Base-by-base conservation (phyloP, 306 rosid species). In the Quillaja saponaria region DNA sequence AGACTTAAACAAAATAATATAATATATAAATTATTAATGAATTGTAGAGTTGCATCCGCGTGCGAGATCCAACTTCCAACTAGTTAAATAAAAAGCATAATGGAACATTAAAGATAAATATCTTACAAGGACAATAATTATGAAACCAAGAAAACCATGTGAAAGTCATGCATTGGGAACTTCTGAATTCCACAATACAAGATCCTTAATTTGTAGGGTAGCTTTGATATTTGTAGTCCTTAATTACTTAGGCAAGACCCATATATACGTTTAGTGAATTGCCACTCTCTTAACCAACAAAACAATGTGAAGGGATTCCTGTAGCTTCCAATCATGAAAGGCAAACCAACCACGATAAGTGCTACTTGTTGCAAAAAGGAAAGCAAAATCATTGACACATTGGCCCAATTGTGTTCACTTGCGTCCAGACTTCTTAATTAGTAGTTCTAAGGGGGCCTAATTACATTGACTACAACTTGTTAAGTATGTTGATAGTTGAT, bases 271-370 rank as follows among this genome's bases (percentile, higher is more conserved):
- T 10, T 55, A 41, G 38, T 4, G 67, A 47, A 38, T 40, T 18
- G 8, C 20, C 0, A 38, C 31, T n/a, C n/a, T 64, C 61, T 48
- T 64, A 42, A 65, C 62, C n/a, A 66, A 73, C 58, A 73, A 58
- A 42, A 73, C 67, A 40, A 66, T 60, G 64, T 10, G 53, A 58
- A 73, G 10, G 56, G 31, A 31, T 45, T 48, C 35, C 35, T 21
- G 34, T 6, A 31, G 55, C 46, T 63, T 58, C 34, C 28, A 11
- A 56, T 57, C 8, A 31, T 18, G 49, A 49, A 10, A n/a, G 59
- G 18, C 38, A 62, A 35, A 42, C 17, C 42, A 28, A 51, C 25
- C 50, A 72, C 42, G 28, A 31, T 51, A n/a, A n/a, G n/a, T n/a
- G n/a, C n/a, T n/a, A n/a, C n/a, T n/a, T n/a, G 64, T 60, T 54